Conservation (phyloP, 73 alveolate species). For the Vitrella brassicaformis region DNA sequence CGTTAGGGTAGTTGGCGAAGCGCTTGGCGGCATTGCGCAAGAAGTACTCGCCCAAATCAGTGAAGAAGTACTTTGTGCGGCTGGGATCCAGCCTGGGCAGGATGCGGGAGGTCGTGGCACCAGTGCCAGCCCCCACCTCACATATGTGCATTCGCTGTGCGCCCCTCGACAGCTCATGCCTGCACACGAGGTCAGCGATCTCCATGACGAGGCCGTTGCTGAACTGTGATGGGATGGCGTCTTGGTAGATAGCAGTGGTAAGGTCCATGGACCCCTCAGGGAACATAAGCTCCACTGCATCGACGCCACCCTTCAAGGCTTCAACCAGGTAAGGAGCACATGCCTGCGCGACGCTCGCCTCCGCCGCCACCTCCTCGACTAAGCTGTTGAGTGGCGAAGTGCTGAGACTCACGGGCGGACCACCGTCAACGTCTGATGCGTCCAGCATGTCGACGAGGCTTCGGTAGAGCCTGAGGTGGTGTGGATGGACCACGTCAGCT, state of each 20-base stretch:
- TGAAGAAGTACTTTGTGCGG: background rate
- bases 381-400: no score
- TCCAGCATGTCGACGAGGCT: no score
- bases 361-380: background rate
- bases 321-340: background rate
- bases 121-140: slow-evolving; percentile 14
- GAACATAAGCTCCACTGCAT: background rate
- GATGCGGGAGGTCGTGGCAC: background rate
- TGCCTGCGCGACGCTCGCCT: background rate
- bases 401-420: no score
- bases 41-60: slow-evolving; percentile 3
- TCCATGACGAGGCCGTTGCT: background rate
- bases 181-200: no score
- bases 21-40: background rate
- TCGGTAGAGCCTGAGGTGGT: no score
- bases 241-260: background rate
- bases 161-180: no score
- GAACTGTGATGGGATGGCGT: background rate
- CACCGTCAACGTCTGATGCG: no score
- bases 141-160: background rate
- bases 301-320: background rate
- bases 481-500: no score
- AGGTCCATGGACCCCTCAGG: background rate
- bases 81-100: background rate
- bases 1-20: background rate